These are phyloP conservation scores for Yarrowia alimentaria DNA, from an alignment of 805 yeast genomes.

Conservation along the genomic window DNA sequence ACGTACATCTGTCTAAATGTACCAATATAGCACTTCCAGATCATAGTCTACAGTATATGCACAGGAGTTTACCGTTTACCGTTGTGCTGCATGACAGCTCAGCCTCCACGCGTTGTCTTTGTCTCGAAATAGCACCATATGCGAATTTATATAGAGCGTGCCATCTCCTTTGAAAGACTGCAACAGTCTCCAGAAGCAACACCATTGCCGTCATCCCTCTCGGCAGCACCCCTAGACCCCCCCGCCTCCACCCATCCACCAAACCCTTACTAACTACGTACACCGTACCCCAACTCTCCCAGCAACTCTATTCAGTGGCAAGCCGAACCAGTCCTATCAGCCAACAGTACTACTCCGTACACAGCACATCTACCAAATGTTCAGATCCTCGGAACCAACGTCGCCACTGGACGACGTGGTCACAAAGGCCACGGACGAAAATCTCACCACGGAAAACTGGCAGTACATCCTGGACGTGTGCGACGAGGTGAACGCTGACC, in stretches of 20 bases:
- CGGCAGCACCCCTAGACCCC: no score
- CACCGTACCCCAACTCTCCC: background rate
- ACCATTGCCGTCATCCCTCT: no score
- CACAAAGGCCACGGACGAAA: conserved; percentile 59
- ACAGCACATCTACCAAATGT: no score
- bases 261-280: no score
- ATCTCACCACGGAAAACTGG: conserved; percentile 67
- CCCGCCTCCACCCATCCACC: no score
- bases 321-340: background rate
- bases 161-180: no score
- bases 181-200: no score
- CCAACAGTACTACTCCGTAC: no score
- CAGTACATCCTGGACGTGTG: conserved; percentile 61
- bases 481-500: conserved; percentile 60
- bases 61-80: background rate
- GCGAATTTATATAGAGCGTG: background rate
- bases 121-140: background rate
- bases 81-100: background rate
- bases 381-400: conserved; percentile 24
- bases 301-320: conserved; percentile 24
- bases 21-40: no score
- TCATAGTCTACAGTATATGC: no score
- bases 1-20: no score
- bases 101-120: conserved; percentile 13
- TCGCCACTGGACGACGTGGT: conserved; percentile 31